Evolutionary conservation across 192 early-diverging fungal genomes (phyloP), one percentile per base, ranked within the genome.

Genomic region (Coemansia aciculifera): DNA sequence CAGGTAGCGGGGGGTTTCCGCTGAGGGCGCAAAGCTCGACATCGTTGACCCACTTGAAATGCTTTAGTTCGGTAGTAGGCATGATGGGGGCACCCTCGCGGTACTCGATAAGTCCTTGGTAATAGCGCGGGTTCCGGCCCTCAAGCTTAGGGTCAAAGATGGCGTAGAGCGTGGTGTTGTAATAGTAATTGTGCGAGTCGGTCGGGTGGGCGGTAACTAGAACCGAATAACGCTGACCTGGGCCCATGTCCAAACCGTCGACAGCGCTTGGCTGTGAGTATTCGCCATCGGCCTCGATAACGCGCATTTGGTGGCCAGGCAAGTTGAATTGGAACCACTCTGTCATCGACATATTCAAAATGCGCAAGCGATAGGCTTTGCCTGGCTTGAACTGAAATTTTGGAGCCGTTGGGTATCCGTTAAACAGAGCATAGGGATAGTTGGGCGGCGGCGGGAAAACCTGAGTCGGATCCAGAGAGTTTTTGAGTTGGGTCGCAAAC

Each of bases 241-340:
- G 86, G 37, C 85, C 72, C 12, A 85, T 65, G 49, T 88, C 81
- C 37, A 91, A 71, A 23, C 72, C 78, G 5, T 81, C 60, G 13
- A 87, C 86, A 15, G 65, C 73, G 19, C 61, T 72, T 13, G 85
- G 85, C 39, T 87, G 59, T 2, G 80, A 76, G 56, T 87, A 71
- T 46, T 81, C 82, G 42, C 91, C 91, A 43, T 93, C 91, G 43
- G 84, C 83, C 74, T 95, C 93, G 65, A 95, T 89, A 27, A 95
- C 80, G 49, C 77, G 72, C 69, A 95, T 71, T 12, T 85, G 75
- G 79, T 93, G 91, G 12, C 87, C 88, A 63, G 89, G 89, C 56
- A 94, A 87, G 49, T 76, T 83, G 61, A 95, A 84, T 61, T 84
- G 72, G 79, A 87, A 95, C 65, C 82, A 88, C 43, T 85, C 78